Evolutionary conservation across 2,329 filamentous ascomycete species (phyloP), one percentile per base, ranked within the genome.

Genomic region (Aspergillus vadensis): DNA sequence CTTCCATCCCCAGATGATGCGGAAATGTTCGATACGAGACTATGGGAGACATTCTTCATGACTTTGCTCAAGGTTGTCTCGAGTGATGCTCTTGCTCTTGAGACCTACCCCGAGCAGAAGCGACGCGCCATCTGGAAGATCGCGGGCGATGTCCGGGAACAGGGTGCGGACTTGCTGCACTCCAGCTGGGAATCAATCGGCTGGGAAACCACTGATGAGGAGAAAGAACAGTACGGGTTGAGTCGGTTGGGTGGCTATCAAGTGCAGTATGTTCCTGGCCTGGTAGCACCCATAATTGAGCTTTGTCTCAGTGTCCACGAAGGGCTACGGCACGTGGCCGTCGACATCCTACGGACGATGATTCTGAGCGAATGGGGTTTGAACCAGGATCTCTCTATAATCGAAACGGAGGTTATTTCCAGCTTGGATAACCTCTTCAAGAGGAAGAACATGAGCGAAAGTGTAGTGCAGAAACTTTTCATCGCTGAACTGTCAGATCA

Each of bases 341-440:
- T 97, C 30, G 91, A 97, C 74, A 91, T 99, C 19, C 78, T 99
- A 63, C 92, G 97, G 74, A 96, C 92, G 2, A 99, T 99, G 95
- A 96, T 99, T 70, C 88, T 98, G 67, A 96, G 93, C 77, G 95
- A 99, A 77, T 99, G 95, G 95, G 93, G 92, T 15, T 78, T 99
- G 65, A 97, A 92, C 72, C 91, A 97, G 73, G 94, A 98, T 73
- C 80, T 99, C 51, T 90, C 90, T 2, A 88, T 95, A 51, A 91
- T 99, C 55, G 93, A 98, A 76, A 95, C 92, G 2, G 95, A 97
- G 76, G 93, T 98, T 81, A 97, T 99, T 68, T 94, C 97, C 70
- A 96, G 91, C 66, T 80, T 99, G 57, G 95, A 99, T 72, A 83
- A 85, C 23, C 86, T 97, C 55, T 97, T 97, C 82, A 96, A 97